A percentile compares a stretch with the other conserved stretches of the same genome.
Evolutionary conservation across 1,284 basidiomycete species (phyloP).

Genomic region (Paramarasmius palmivorus): DNA sequence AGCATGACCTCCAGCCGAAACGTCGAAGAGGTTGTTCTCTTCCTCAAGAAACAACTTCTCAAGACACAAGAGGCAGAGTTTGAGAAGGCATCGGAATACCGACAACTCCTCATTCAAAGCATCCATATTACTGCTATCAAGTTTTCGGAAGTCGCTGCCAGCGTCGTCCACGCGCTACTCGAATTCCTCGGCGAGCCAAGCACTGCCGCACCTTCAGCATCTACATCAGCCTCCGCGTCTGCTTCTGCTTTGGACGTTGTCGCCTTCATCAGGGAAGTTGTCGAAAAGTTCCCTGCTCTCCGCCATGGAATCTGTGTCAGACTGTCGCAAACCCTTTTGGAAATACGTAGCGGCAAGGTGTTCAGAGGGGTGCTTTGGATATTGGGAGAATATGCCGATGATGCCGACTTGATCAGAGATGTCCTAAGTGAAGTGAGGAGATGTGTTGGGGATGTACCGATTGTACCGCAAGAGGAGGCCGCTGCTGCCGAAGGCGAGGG

Average conservation of each 20-base stretch:
- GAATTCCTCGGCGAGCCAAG: constrained; percentile 97
- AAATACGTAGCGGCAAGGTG: constrained; percentile 97
- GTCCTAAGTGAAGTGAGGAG: constrained; percentile 84
- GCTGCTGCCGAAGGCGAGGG: constrained; percentile 71
- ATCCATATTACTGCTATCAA: constrained; percentile 97
- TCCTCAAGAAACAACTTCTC: constrained; percentile 98
- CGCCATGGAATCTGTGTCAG: constrained; percentile 86
- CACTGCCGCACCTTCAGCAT: constrained; percentile 94
- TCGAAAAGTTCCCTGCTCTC: constrained; percentile 95
- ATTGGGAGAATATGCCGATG: constrained; percentile 90
- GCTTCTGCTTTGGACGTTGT: constrained; percentile 15
- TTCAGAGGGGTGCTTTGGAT: constrained; percentile 98
- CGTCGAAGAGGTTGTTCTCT: constrained; percentile 96
- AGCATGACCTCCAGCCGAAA: constrained; percentile 95
- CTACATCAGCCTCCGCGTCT: constrained; percentile 19
- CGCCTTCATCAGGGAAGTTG: constrained; percentile 71
- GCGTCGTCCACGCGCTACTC: constrained; percentile 96
- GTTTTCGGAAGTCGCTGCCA: constrained; percentile 97
- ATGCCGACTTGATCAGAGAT: constrained; percentile 63
- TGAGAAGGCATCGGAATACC: constrained; percentile 92
- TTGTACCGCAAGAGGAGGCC: constrained; percentile 88
- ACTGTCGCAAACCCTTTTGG: constrained; percentile 80
- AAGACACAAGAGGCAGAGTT: constrained; percentile 86
- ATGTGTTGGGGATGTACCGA: constrained; percentile 95
- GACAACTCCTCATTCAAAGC: constrained; percentile 95